A percentile compares a stretch with the other conserved stretches of the same genome.
phyloP scores from a whole-genome alignment of 768 basidiomycete species.

The Podaxis sp. region DNA sequence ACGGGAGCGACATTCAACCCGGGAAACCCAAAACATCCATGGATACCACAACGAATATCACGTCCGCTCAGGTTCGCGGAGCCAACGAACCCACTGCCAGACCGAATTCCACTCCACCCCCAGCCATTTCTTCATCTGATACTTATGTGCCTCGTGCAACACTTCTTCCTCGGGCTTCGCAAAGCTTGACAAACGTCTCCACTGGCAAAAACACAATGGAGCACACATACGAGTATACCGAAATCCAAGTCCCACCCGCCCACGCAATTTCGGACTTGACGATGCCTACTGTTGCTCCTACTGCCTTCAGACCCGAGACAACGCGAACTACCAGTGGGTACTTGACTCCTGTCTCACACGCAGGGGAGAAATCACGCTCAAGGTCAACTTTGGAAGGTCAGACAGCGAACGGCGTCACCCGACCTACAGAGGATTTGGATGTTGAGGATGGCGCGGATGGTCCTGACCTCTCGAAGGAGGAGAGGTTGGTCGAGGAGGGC shows the following conservation, averaged over 20 bases:
- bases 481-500: conserved; percentile 26
- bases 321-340: conserved; percentile 11
- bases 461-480: conserved; percentile 34
- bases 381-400: neutral
- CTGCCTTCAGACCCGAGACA: conserved; percentile 1
- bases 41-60: neutral
- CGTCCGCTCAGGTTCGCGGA: neutral
- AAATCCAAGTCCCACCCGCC: conserved; percentile 7
- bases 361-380: conserved; percentile 9
- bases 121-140: neutral
- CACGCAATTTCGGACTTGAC: conserved; percentile 9
- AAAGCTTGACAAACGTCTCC: neutral
- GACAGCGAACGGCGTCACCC: neutral
- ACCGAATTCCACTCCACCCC: neutral
- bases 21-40: neutral
- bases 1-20: conserved; percentile 12
- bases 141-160: neutral
- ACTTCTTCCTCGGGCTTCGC: neutral
- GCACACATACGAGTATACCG: neutral
- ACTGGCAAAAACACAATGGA: neutral
- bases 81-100: neutral
- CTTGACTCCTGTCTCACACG: conserved; percentile 14
- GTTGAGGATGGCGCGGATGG: conserved; percentile 21
- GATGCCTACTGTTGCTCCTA: conserved; percentile 5
- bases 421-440: conserved; percentile 10